Percentiles rank a stretch among this genome's conserved stretches.
These are phyloP conservation scores for Calonectria honghensis DNA, from an alignment of 2,329 filamentous ascomycete species.

Conservation along the genomic window DNA sequence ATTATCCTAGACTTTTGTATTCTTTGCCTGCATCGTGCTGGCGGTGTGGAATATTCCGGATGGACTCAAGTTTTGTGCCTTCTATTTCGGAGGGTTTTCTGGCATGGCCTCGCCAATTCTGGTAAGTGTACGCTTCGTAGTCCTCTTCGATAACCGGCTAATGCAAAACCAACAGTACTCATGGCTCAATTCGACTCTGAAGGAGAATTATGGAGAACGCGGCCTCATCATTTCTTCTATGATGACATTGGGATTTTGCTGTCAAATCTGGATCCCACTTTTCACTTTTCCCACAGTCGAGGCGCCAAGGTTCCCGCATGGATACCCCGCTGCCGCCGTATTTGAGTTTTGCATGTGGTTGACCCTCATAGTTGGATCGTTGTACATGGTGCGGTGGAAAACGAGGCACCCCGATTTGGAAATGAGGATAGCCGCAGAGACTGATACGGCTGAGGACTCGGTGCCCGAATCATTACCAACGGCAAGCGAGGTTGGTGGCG, in stretches of 20 bases:
- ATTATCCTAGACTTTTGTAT: not conserved
- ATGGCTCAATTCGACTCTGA: slow-evolving; percentile 58
- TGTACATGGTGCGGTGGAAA: slow-evolving; percentile 56
- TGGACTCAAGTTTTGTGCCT: slow-evolving; percentile 56
- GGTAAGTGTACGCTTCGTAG: not conserved
- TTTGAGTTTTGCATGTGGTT: slow-evolving; percentile 56
- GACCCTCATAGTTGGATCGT: slow-evolving; percentile 53
- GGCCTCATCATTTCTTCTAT: slow-evolving; percentile 58
- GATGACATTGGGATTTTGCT: slow-evolving; percentile 60
- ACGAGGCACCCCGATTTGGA: slow-evolving; percentile 46
- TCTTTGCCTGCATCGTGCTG: slow-evolving; percentile 56
- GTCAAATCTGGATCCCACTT: slow-evolving; percentile 56
- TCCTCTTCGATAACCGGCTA: not conserved
- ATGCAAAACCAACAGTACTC: slow-evolving; percentile 50
- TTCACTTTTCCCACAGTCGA: slow-evolving; percentile 56
- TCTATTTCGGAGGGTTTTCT: slow-evolving; percentile 57
- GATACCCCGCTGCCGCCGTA: slow-evolving; percentile 53
- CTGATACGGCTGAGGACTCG: not conserved
- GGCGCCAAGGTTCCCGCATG: slow-evolving; percentile 52
- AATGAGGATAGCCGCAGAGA: slow-evolving; percentile 38
- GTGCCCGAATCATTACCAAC: not conserved
- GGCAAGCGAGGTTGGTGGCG: not conserved
- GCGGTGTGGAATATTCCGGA: slow-evolving; percentile 57
- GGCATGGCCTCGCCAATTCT: slow-evolving; percentile 57
- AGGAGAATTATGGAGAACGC: slow-evolving; percentile 58